A percentile compares a stretch with the other conserved stretches of the same genome.
Conservation (phyloP, 371 early-diverging fungal species). For the Sporodiniella umbellata region DNA sequence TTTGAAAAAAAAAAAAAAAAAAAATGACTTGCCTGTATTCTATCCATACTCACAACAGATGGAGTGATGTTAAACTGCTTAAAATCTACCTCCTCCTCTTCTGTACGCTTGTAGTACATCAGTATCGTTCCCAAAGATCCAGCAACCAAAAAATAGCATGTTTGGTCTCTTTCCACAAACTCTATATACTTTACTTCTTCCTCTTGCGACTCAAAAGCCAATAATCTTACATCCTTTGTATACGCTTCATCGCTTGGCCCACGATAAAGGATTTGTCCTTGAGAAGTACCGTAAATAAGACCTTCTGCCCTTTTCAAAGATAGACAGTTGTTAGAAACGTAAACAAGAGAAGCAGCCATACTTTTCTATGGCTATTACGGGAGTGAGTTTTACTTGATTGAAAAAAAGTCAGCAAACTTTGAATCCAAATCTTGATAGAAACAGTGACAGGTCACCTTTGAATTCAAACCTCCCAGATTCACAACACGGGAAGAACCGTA, state of each 20-base stretch:
- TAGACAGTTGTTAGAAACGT: too few species aligned
- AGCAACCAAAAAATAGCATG: constrained; percentile 1
- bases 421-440: not conserved
- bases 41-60: constrained; percentile 9
- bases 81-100: not conserved
- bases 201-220: not conserved
- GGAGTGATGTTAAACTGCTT: constrained; percentile 12
- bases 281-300: constrained; percentile 5
- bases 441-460: not conserved
- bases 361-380: too few species aligned
- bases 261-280: constrained; percentile 9
- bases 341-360: too few species aligned
- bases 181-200: constrained; percentile 3
- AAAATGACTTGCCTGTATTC: constrained; percentile 5
- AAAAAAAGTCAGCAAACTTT: constrained; percentile 1
- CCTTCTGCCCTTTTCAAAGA: constrained; percentile 8
- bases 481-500: not conserved
- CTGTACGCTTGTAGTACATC: constrained; percentile 4
- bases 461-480: not conserved
- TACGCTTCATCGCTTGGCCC: not conserved
- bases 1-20: too few species aligned
- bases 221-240: constrained; percentile 1
- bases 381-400: not conserved
- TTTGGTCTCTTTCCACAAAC: not conserved
- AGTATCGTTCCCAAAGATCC: constrained; percentile 16